Base-by-base conservation (phyloP, 176 grass and related monocot genomes). In the Aegilops bicornis region DNA sequence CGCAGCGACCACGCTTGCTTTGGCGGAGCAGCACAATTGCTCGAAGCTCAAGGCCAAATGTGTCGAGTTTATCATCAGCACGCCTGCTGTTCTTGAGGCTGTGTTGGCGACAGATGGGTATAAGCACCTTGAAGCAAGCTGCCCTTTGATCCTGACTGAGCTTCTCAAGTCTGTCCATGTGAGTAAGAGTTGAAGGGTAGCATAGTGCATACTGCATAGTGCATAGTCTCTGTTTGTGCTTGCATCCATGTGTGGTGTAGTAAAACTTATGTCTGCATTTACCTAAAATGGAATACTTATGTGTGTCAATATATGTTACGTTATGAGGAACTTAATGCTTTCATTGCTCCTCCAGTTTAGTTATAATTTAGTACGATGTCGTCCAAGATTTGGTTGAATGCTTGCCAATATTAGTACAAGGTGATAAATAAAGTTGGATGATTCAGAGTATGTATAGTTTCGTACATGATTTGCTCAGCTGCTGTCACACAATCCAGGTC, bases 1-100 rank as follows among this genome's bases (percentile, higher is more conserved):
- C 4, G 78, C 84, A n/a, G 80, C 85, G 35, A 87, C 87, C 1
- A 86, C 78, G 9, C 48, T 93, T 52, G 84, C 84, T 31, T 65
- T 92, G 48, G 91, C 88, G 11, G 87, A 87, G 67, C 74, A 77
- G 23, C 91, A 93, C 76, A 45, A 50, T 27, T 87, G 91, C 50
- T 39, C 20, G 8, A 24, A 85, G 42, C 91, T 92, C 19, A 92
- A 89, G 71, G 68, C 77, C 6, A 82, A 45, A 60, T 92, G 87
- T 25, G 81, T 90, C 8, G 71, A 90, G 19, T 93, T 93, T 24
- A 65, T 90, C n/a, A 68, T 82, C 24, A 43, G 5, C 22, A 47
- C 19, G 16, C 36, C 75, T 24, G 79, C 72, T 9, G 71, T 47
- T 83, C 62, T 85, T 73, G 80, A 61, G 10, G 32, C 48, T 8